Base-by-base conservation (phyloP, 2,329 filamentous ascomycete species). In the Gaeumannomyces sp. region DNA sequence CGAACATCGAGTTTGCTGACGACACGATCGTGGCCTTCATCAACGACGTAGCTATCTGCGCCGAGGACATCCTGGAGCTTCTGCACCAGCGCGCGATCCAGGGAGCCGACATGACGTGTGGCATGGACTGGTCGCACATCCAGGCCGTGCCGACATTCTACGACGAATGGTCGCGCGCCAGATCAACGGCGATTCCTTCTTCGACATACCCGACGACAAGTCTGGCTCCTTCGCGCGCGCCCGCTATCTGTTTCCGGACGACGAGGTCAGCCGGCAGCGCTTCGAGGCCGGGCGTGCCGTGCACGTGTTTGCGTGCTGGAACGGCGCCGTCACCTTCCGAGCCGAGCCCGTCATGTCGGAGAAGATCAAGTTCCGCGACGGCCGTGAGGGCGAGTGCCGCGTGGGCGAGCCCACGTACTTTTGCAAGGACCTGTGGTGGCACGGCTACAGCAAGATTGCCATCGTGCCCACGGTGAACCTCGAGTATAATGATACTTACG, bases 241-340 rank as follows among this genome's bases (percentile, higher is more conserved):
- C 0, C 77, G 77, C 76, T 76, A 83, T 63, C 72, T 85, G 4
- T 86, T 87, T 69, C 82, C 79, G 76, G 81, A 81, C 67, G 76
- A 83, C 28, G 68, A 72, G 0, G 71, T 69, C 0, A 71, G 78
- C 2, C 72, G 68, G 16, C 59, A 66, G 2, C 73, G 79, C 2
- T 79, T 77, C 64, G 59, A 67, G 0, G 65, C 67, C 0, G 70
- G 73, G 27, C 72, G 74, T 16, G 82, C 84, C 1, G 81, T 86
- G 65, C 85, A 86, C 70, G 84, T 85, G 0, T 87, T 85, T 66
- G 74, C 83, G 0, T 87, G 85, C 71, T 86, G 85, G 84, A 86
- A 86, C 65, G 85, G 85, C 3, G 82, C 80, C 0, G 76, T 76
- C 0, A 78, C 76, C 0, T 79, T 86, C 62, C 74, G 74, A 0